Conservation (phyloP, 768 basidiomycete species). For the Melanogaster broomeanus region DNA sequence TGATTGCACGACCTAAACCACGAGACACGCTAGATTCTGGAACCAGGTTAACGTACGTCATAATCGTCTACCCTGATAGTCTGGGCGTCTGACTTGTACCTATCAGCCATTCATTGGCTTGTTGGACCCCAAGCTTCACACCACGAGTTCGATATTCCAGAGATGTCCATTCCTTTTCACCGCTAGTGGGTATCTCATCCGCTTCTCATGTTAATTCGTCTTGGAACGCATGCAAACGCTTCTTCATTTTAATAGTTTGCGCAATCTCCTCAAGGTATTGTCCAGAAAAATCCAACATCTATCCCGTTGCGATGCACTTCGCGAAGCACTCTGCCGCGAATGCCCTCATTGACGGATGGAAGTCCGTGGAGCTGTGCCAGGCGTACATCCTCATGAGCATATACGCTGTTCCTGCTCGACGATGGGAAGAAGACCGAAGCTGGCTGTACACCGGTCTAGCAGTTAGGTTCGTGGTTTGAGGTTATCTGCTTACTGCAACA, state of each 20-base stretch:
- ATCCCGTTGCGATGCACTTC: constrained; percentile 88
- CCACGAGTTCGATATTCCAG: constrained; percentile 73
- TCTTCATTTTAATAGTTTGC: constrained; percentile 53
- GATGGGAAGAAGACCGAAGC: constrained; percentile 90
- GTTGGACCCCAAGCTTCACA: constrained; percentile 81
- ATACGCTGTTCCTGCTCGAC: constrained; percentile 74
- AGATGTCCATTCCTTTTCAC: constrained; percentile 91
- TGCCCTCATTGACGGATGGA: constrained; percentile 79
- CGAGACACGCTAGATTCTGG: constrained; percentile 56
- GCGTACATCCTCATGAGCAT: constrained; percentile 89
- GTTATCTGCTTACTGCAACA: background rate
- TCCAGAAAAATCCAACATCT: constrained; percentile 77
- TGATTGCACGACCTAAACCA: constrained; percentile 2
- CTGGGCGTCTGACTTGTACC: background rate
- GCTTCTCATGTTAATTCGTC: background rate
- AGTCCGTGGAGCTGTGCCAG: constrained; percentile 86
- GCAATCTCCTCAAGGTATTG: constrained; percentile 86
- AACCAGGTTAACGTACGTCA: constrained; percentile 62
- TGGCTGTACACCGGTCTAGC: constrained; percentile 91
- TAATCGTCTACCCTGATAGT: background rate
- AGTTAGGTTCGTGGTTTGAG: constrained; percentile 51
- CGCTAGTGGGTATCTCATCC: constrained; percentile 66
- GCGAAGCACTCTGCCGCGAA: constrained; percentile 82
- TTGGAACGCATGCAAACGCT: background rate
- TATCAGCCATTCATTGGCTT: constrained; percentile 65